A percentile compares a stretch with the other conserved stretches of the same genome.
Evolutionary conservation across 2,329 filamentous ascomycete species (phyloP).

Genomic region (Aspergillus uvarum): DNA sequence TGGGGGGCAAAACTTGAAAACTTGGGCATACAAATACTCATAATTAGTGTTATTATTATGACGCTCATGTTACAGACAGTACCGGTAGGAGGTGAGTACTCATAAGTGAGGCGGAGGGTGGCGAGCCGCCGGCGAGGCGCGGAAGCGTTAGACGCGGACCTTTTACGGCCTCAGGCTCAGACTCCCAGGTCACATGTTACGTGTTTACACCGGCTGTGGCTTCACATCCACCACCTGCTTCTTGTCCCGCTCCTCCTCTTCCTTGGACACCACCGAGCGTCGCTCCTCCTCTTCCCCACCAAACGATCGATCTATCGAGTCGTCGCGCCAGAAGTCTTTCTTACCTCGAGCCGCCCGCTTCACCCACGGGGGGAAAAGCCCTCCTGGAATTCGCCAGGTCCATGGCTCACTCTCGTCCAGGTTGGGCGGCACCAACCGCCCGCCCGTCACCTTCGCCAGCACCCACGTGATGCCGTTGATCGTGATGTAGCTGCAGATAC

Average conservation of each 20-base stretch:
- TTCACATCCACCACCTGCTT: background rate
- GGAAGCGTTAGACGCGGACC: no score
- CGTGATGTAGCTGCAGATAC: slow-evolving; percentile 72
- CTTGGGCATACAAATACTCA: no score
- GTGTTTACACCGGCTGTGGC: background rate
- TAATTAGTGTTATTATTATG: no score
- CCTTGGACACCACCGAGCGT: background rate
- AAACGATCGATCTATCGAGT: slow-evolving; percentile 9
- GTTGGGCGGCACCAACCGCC: slow-evolving; percentile 71
- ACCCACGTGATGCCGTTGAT: slow-evolving; percentile 72
- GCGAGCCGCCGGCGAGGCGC: no score
- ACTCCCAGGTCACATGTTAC: background rate
- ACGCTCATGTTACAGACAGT: no score
- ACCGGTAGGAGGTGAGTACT: no score
- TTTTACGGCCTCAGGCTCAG: background rate
- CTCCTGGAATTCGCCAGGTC: slow-evolving; percentile 75
- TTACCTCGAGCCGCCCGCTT: slow-evolving; percentile 63
- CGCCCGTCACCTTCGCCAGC: slow-evolving; percentile 64
- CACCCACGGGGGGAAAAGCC: slow-evolving; percentile 73
- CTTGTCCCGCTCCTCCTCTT: background rate
- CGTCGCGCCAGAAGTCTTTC: slow-evolving; percentile 67
- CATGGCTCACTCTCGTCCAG: slow-evolving; percentile 75
- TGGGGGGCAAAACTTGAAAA: no score
- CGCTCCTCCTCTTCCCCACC: slow-evolving; percentile 19
- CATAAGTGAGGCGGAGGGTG: no score